Percentiles rank a stretch among this genome's conserved stretches.
These are phyloP conservation scores for Trichocomaceae sp. DNA, from an alignment of 2,329 filamentous ascomycete species.

Conservation along the genomic window DNA sequence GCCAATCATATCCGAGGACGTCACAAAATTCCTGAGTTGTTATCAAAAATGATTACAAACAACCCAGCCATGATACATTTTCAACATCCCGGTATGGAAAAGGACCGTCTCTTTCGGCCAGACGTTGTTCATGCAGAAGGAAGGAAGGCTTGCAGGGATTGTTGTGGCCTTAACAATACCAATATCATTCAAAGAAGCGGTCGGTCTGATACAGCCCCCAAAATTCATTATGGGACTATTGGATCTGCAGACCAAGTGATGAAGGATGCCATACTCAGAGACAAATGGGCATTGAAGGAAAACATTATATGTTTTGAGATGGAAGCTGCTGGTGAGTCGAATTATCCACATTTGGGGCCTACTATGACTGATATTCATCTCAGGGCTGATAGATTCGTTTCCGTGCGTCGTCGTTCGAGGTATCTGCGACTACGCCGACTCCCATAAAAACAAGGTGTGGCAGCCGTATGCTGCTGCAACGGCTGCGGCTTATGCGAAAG, in stretches of 20 bases:
- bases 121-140: too few relatives aligned
- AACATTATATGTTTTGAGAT: slow-evolving; percentile 19
- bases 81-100: too few relatives aligned
- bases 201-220: background rate
- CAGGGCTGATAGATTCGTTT: background rate
- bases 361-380: too few relatives aligned
- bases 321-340: slow-evolving; percentile 18
- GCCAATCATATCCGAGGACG: too few relatives aligned
- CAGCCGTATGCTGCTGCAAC: slow-evolving; percentile 35
- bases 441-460: slow-evolving; percentile 35
- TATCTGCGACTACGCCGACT: slow-evolving; percentile 36
- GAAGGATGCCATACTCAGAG: slow-evolving; percentile 32
- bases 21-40: too few relatives aligned
- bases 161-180: too few relatives aligned
- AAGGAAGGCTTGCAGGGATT: too few relatives aligned
- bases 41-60: too few relatives aligned
- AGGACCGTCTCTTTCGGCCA: too few relatives aligned
- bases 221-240: slow-evolving; percentile 23
- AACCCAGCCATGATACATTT: too few relatives aligned
- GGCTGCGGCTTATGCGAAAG: slow-evolving; percentile 16
- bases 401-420: slow-evolving; percentile 20
- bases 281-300: slow-evolving; percentile 25
- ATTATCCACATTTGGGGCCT: too few relatives aligned
- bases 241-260: slow-evolving; percentile 27
- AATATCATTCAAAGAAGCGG: background rate